phyloP scores from a whole-genome alignment of 148 eudicot genomes.

The Camellia lanceoleosa region DNA sequence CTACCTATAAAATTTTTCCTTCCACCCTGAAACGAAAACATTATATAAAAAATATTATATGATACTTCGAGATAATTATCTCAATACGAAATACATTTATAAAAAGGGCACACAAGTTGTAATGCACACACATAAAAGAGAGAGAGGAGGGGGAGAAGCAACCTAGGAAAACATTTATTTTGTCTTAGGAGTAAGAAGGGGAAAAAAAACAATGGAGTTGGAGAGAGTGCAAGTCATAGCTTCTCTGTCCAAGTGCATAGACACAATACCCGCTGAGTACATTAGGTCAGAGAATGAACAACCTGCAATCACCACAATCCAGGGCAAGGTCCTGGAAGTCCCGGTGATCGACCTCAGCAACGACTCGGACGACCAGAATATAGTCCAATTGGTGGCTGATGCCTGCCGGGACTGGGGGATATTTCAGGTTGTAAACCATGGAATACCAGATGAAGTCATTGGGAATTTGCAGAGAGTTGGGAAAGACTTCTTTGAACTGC shows the following conservation, averaged over 20 bases:
- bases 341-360: slow-evolving; percentile 48
- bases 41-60: too few species aligned
- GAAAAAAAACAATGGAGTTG: slow-evolving; percentile 34
- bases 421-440: slow-evolving; percentile 67
- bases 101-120: too few species aligned
- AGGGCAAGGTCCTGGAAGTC: slow-evolving; percentile 37
- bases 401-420: slow-evolving; percentile 60
- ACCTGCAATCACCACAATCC: slow-evolving; percentile 45
- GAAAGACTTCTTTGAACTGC: slow-evolving; percentile 59
- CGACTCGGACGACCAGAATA: slow-evolving; percentile 20
- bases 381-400: slow-evolving; percentile 28
- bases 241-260: slow-evolving; percentile 24
- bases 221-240: slow-evolving; percentile 66
- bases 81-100: too few species aligned
- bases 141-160: not conserved
- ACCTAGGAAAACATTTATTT: not conserved
- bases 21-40: too few species aligned
- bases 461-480: slow-evolving; percentile 46
- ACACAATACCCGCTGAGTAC: slow-evolving; percentile 51
- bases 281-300: slow-evolving; percentile 58
- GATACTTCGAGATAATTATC: too few species aligned
- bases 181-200: not conserved
- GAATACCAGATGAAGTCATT: slow-evolving; percentile 47
- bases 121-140: not conserved
- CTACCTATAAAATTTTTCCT: too few species aligned